These are phyloP conservation scores for Colletotrichum tofieldiae DNA, from an alignment of 2,329 filamentous ascomycete genomes.

Conservation along the genomic window DNA sequence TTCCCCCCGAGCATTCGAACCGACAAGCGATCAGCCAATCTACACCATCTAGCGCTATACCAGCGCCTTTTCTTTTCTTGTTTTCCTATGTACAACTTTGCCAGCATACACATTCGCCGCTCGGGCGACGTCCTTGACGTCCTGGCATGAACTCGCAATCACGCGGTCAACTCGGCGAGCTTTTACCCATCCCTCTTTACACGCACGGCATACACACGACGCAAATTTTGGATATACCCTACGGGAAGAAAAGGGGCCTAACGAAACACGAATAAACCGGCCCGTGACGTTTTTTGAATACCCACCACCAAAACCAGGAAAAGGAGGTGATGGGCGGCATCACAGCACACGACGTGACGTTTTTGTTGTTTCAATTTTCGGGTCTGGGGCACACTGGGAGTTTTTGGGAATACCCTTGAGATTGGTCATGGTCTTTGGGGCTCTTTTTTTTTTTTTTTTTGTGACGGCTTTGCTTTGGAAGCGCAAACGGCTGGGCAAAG, in stretches of 20 bases:
- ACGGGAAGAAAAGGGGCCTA: slow-evolving; percentile 11
- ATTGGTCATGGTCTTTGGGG: slow-evolving; percentile 4
- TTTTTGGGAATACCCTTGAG: slow-evolving; percentile 15
- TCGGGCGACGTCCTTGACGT: neutral
- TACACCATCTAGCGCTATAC: neutral
- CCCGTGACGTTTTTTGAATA: slow-evolving; percentile 13
- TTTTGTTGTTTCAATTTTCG: neutral
- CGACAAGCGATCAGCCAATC: slow-evolving; percentile 26
- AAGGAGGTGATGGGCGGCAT: slow-evolving; percentile 14
- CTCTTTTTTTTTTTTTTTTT: neutral
- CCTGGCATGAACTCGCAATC: slow-evolving; percentile 1
- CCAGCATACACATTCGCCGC: neutral
- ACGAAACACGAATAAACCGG: slow-evolving; percentile 25
- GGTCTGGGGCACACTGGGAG: neutral
- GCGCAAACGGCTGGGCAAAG: neutral
- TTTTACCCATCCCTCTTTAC: neutral
- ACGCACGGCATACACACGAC: slow-evolving; percentile 18
- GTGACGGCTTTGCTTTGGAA: neutral
- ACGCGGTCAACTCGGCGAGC: neutral
- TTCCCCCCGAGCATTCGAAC: neutral
- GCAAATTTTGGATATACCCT: slow-evolving; percentile 31
- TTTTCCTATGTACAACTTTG: slow-evolving; percentile 29
- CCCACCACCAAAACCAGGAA: slow-evolving; percentile 17
- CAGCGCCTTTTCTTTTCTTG: slow-evolving; percentile 10
- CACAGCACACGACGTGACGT: slow-evolving; percentile 31